These are phyloP conservation scores for Tuber umbilicatum DNA, from an alignment of 495 filamentous ascomycete species.

Conservation along the genomic window DNA sequence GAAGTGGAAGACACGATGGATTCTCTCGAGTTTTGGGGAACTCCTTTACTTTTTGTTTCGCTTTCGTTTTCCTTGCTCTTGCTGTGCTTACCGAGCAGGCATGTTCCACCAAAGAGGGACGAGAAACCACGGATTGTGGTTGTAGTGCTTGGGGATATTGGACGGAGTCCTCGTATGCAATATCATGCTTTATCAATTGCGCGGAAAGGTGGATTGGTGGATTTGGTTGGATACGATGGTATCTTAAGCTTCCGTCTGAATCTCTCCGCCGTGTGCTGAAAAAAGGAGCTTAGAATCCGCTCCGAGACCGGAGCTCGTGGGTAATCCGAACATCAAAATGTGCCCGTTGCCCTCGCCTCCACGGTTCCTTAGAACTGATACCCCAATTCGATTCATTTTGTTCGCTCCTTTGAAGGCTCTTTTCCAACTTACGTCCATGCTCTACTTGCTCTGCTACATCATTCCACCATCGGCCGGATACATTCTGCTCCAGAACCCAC, in stretches of 20 bases:
- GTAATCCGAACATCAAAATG: slow-evolving; percentile 59
- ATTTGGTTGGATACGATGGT: slow-evolving; percentile 86
- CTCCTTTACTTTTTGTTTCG: slow-evolving; percentile 34
- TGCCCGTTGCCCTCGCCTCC: slow-evolving; percentile 60
- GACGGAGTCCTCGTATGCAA: slow-evolving; percentile 94
- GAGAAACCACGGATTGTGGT: slow-evolving; percentile 46
- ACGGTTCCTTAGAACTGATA: slow-evolving; percentile 56
- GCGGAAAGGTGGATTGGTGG: slow-evolving; percentile 68
- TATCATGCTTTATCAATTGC: slow-evolving; percentile 95
- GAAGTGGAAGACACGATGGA: neutral
- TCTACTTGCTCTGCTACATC: slow-evolving; percentile 63
- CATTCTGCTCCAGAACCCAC: slow-evolving; percentile 64
- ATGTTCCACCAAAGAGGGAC: slow-evolving; percentile 16
- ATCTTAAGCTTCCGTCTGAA: slow-evolving; percentile 9
- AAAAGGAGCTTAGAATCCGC: slow-evolving; percentile 38
- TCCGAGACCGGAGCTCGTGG: slow-evolving; percentile 66
- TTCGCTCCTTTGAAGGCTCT: slow-evolving; percentile 80
- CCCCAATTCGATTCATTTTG: slow-evolving; percentile 69
- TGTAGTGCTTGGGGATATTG: slow-evolving; percentile 96
- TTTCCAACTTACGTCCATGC: slow-evolving; percentile 66
- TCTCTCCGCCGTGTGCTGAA: slow-evolving; percentile 10
- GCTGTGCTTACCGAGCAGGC: slow-evolving; percentile 34
- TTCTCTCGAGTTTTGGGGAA: slow-evolving; percentile 30
- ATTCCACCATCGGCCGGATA: slow-evolving; percentile 53
- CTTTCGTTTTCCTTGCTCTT: slow-evolving; percentile 34